Evolutionary conservation across 176 grass and related monocot genomes (phyloP), one percentile per base, ranked within the genome.

Genomic region (bread wheat (Triticum aestivum)): DNA sequence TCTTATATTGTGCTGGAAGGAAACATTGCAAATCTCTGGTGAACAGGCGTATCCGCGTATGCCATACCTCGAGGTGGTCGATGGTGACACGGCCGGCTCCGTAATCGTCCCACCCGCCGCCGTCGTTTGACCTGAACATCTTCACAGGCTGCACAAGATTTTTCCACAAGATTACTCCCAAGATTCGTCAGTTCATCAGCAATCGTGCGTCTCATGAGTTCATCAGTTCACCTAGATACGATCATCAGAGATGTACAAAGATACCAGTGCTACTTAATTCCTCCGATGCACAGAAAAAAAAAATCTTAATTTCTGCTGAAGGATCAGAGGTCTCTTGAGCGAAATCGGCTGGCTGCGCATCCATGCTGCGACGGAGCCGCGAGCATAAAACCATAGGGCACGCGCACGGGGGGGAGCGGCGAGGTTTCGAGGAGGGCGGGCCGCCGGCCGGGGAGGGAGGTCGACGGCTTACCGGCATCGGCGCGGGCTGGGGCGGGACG

Each of bases 21-120:
- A 8, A 44, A 2, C 38, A 45, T 8, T 73, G 70, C 13, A 5
- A 26, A 14, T 26, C 38, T 73, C 18, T 73, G 1, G 21, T 26
- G 69, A 44, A 73, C 45, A 49, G 44, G 44, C 45, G 12, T 49
- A 49, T 5, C 3, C 45, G 44, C 45, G 12, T 49, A 49, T 5
- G 9, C 45, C 7, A 8, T 73, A 93, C 91, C 85, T 90, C 77
- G 62, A 87, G 39, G 80, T 88, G 69, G 64, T 93, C 91, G 38
- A 93, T 44, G 56, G 69, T 75, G 24, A 88, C 91, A 79, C 86
- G 88, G 8, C 88, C 91, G 13, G 85, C 68, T 65, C 88, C 91
- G 29, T 61, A 72, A 26, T 54, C 91, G 33, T 90, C 91, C 91
- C 91, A 93, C 61, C 89, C 87, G 4, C 85, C 85, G 21, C 79